Evolutionary conservation across 176 grass and related monocot genomes (phyloP), one percentile per base, ranked within the genome.

Genomic region (Oryza coarctata): DNA sequence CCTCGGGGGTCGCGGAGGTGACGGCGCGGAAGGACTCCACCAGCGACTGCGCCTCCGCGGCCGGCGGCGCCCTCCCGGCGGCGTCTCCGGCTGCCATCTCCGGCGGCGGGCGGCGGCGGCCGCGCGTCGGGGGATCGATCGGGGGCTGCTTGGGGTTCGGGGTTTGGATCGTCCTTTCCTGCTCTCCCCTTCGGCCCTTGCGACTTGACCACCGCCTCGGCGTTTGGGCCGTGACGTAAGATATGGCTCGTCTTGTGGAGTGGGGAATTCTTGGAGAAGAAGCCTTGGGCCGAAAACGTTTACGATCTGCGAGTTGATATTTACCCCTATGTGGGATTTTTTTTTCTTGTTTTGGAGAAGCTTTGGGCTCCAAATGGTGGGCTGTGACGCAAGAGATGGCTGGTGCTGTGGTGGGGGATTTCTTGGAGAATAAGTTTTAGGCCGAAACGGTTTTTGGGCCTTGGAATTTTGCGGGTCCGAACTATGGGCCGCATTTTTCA

Each of bases 1-100:
- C 91, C 17, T 91, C 82, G n/a, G 78, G 80, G 9, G 90, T 75
- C 12, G 96, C 85, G 25, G 93, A 89, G 13, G 96, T 95, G 55
- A 95, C 81, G 83, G 68, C 84, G 66, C 85, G 74, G 90, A 98
- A 98, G 12, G 88, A 77, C 13, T 89, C 93, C 27, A 88, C 87
- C 22, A 93, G 79, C 33, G 88, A 68, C 68, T 73, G 81, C 45
- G 76, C 78, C 18, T 80, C 88, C 81, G 63, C 58, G 30, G 89
- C 79, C 85, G 71, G 27, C 44, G 79, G 87, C 77, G 80, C 75
- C 47, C 40, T 80, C 4, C 35, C 35, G 71, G 30, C 23, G 36
- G 69, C 81, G 76, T 80, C 74, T 44, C 82, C 90, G 78, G 67
- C 61, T 36, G 65, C 78, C 84, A 86, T 90, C 79, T 76, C 80